phyloP scores from a whole-genome alignment of 2,329 filamentous ascomycete genomes.

The Bipolaris zeicola region DNA sequence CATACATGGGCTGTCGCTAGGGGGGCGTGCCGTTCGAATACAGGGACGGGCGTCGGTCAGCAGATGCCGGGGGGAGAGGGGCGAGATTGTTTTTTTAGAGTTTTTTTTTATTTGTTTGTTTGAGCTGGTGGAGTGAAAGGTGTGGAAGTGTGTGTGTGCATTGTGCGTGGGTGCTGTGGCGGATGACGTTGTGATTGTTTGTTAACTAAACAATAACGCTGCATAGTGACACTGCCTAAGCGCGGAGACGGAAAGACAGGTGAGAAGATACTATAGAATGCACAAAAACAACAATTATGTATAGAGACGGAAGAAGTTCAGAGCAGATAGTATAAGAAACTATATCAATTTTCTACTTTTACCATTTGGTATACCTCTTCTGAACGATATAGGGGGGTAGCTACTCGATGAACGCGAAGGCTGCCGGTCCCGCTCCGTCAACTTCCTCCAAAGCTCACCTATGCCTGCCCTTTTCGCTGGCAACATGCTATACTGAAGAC shows the following conservation, averaged over 20 bases:
- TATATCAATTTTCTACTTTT: slow-evolving; percentile 11
- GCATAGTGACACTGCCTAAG: background rate
- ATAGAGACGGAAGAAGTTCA: no score
- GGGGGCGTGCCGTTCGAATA: slow-evolving; percentile 5
- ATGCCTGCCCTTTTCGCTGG: slow-evolving; percentile 81
- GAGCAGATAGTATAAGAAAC: background rate
- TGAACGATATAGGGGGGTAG: slow-evolving; percentile 9
- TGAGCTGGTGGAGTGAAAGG: background rate
- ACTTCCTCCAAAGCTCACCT: slow-evolving; percentile 79
- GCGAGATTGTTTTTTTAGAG: background rate
- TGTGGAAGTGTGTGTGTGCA: background rate
- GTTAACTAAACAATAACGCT: no score
- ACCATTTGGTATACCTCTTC: slow-evolving; percentile 10
- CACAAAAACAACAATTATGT: background rate
- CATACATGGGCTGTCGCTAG: slow-evolving; percentile 2
- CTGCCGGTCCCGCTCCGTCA: slow-evolving; percentile 46
- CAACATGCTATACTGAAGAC: slow-evolving; percentile 96
- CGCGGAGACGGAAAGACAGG: no score
- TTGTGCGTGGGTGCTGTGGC: no score
- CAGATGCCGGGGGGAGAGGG: background rate
- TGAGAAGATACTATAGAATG: background rate
- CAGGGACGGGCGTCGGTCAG: slow-evolving; percentile 3
- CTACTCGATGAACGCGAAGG: slow-evolving; percentile 7
- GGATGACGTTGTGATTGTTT: no score
- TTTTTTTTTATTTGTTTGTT: background rate